Percentiles rank a stretch among this genome's conserved stretches.
Conservation (phyloP, 805 yeast species). For the Myxozyma udenii region DNA sequence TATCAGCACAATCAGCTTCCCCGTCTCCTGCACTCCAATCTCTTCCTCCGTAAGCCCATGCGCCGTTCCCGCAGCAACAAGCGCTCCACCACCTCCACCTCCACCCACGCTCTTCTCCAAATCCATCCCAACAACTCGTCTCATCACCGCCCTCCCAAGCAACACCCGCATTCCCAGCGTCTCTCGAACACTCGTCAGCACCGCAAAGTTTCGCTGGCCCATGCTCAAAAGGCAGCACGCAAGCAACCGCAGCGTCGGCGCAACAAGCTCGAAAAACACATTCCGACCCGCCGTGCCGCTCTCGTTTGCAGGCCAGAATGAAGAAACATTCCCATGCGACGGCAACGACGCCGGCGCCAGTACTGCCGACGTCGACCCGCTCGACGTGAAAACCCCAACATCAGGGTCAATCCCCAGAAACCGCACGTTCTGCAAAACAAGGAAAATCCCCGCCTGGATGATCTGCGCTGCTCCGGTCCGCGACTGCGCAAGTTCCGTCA, state of each 20-base stretch:
- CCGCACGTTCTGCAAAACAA: constrained; percentile 53
- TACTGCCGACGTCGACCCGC: constrained; percentile 3
- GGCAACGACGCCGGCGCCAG: constrained; percentile 3
- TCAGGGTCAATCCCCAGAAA: constrained; percentile 74
- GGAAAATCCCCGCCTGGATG: constrained; percentile 69
- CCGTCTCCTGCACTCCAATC: constrained; percentile 15
- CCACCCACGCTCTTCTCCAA: background rate
- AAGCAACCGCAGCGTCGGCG: constrained; percentile 27
- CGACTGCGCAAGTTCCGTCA: constrained; percentile 72
- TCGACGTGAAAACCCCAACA: constrained; percentile 53
- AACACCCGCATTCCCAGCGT: constrained; percentile 12
- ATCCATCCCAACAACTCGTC: constrained; percentile 20
- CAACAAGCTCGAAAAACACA: constrained; percentile 27
- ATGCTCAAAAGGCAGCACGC: constrained; percentile 28
- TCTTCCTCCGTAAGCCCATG: constrained; percentile 4
- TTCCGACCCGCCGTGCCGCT: constrained; percentile 14
- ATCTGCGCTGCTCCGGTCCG: constrained; percentile 74
- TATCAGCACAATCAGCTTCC: constrained; percentile 19
- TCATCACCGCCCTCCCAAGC: constrained; percentile 20
- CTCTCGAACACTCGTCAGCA: constrained; percentile 16
- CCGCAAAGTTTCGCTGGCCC: constrained; percentile 29
- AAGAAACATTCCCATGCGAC: constrained; percentile 1
- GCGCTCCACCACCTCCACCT: background rate
- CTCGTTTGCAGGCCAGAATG: constrained; percentile 14
- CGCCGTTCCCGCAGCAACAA: background rate